Base-by-base conservation (phyloP, 805 yeast species). In the Lachancea cidri region DNA sequence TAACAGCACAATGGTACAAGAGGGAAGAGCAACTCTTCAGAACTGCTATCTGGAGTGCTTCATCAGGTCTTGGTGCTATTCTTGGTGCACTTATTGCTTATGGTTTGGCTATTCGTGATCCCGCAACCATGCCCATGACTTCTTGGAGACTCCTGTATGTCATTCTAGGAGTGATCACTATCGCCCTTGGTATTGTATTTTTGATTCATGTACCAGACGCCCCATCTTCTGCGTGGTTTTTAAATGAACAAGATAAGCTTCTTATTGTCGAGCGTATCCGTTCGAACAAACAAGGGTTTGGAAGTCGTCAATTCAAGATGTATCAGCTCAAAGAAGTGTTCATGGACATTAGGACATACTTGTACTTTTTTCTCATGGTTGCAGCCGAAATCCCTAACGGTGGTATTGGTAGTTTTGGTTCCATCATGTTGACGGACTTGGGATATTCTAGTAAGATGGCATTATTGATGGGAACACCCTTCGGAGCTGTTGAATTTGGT, bases 91-190 rank as follows among this genome's bases (percentile, higher is more conserved):
- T 67, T 13, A 70, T 78, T 40, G 76, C 82, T 1, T 76, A 76
- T 50, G 79, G 77, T 5, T 48, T 71, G 41, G 55, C 64, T 41
- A 37, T 39, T 4, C 62, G 71, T 49, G 63, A 56, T 49, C 67
- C 44, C 9, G 58, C 54, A 13, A 34, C 48, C 9, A 71, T 64
- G 52, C 39, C 64, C 27, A 55, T 76, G 9, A 65, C 56, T 1
- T 62, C 79, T 3, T 82, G 87, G 87, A 76, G 72, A 52, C 55
- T 75, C 11, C 55, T 78, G 3, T 82, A 70, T 53, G 62, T 82
- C 37, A 66, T 79, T 24, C 67, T 73, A 32, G 89, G 89, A 7
- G 54, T 67, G 7, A 65, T 76, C 42, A 77, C 84, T 5, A 55
- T 76, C 5, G 48, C 70, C 5, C 46, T 74, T 15, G 81, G 81